A percentile compares a stretch with the other conserved stretches of the same genome.
Conservation (phyloP, 2,329 filamentous ascomycete genomes). For the Dactylellina leptospora region DNA sequence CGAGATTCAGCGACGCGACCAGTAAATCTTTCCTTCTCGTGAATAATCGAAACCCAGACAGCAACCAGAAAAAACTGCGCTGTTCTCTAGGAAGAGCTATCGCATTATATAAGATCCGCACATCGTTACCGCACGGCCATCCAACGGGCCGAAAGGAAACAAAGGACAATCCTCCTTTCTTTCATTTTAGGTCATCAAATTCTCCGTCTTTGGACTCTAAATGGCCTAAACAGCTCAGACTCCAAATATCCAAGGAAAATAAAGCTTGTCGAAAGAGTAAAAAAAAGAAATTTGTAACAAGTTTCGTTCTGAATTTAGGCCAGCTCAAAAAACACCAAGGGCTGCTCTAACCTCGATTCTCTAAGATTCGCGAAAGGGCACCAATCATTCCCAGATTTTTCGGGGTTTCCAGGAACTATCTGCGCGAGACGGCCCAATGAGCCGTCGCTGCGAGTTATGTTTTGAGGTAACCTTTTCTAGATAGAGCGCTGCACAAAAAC, state of each 20-base stretch:
- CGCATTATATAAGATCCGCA: conserved; percentile 1
- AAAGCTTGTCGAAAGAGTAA: too few relatives aligned
- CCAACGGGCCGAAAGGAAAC: background rate
- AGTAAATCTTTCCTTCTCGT: background rate
- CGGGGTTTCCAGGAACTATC: background rate
- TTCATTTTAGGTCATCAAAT: background rate
- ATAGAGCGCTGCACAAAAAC: conserved; percentile 8
- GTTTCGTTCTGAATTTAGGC: background rate
- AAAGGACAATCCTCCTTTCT: background rate
- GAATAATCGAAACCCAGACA: background rate
- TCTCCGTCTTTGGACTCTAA: background rate
- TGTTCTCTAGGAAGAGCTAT: background rate
- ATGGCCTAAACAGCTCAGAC: background rate
- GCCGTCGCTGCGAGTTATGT: background rate
- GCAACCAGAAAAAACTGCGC: background rate
- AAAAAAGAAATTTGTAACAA: background rate
- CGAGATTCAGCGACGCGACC: too few relatives aligned
- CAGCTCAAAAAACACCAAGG: too few relatives aligned
- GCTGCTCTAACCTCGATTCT: background rate
- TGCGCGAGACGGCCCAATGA: conserved; percentile 2
- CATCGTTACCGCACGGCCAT: background rate
- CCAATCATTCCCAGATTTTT: conserved; percentile 24
- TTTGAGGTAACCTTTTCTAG: conserved; percentile 15
- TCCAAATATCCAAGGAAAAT: too few relatives aligned
- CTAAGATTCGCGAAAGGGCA: conserved; percentile 23